Evolutionary conservation across 768 basidiomycete species (phyloP).

Genomic region (Sporobolomyces pararoseus): DNA sequence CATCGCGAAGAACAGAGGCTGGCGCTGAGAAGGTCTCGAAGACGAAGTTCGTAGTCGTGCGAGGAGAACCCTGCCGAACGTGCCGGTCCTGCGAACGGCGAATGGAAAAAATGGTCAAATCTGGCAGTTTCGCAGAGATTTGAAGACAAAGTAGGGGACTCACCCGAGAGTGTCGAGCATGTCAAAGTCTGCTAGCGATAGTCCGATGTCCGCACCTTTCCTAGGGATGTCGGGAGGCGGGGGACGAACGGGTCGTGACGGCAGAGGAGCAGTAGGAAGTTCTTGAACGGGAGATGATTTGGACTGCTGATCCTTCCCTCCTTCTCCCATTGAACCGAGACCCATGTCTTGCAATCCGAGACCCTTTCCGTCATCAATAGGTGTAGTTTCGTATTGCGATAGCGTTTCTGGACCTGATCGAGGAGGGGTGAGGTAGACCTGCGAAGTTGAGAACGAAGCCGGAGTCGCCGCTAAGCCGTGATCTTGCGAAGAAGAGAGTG

Average conservation of each 20-base stretch:
- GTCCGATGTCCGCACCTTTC: slow-evolving; percentile 42
- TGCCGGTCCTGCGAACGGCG: slow-evolving; percentile 68
- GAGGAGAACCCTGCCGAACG: slow-evolving; percentile 87
- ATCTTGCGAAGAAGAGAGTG: slow-evolving; percentile 1
- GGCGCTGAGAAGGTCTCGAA: slow-evolving; percentile 52
- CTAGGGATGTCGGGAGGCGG: slow-evolving; percentile 21
- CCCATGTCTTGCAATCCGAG: slow-evolving; percentile 1
- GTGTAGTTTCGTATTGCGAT: background rate
- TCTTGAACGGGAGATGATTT: background rate
- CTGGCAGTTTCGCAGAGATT: background rate
- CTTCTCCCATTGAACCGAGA: background rate
- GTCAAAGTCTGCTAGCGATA: slow-evolving; percentile 44
- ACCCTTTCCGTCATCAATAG: slow-evolving; percentile 1
- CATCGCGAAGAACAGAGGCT: slow-evolving; percentile 71
- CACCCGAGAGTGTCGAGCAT: slow-evolving; percentile 47
- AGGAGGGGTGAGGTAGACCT: slow-evolving; percentile 6
- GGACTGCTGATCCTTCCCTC: background rate
- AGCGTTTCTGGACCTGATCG: background rate
- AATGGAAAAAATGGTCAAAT: background rate
- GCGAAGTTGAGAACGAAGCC: slow-evolving; percentile 1
- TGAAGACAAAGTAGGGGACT: background rate
- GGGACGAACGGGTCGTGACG: background rate
- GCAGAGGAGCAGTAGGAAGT: background rate
- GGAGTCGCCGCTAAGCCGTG: slow-evolving; percentile 4
- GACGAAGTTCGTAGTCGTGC: slow-evolving; percentile 64